phyloP scores from a whole-genome alignment of 495 filamentous ascomycete genomes.

The Penicillium riverlandense region DNA sequence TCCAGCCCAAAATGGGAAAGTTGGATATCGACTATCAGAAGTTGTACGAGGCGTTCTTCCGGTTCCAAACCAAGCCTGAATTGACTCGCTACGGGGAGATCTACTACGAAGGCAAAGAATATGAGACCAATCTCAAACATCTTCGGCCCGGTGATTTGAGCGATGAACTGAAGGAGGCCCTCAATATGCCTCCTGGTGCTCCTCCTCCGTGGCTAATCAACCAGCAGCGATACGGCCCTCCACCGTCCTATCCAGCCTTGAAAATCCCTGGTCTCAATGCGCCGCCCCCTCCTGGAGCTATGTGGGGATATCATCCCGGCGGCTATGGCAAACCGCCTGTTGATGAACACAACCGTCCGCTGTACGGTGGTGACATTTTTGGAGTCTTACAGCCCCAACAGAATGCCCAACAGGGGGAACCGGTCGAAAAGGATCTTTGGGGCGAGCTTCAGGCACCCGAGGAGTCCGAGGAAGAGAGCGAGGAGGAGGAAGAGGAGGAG shows the following conservation, averaged over 20 bases:
- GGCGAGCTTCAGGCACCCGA: conserved; percentile 85
- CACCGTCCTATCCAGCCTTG: conserved; percentile 84
- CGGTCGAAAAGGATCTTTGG: conserved; percentile 85
- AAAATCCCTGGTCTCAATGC: conserved; percentile 94
- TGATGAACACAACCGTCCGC: conserved; percentile 80
- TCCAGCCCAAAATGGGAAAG: conserved; percentile 94
- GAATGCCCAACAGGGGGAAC: conserved; percentile 60
- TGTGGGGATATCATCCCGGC: conserved; percentile 93
- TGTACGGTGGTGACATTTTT: conserved; percentile 92
- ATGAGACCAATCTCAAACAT: conserved; percentile 88
- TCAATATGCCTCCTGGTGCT: conserved; percentile 89
- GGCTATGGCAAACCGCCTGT: conserved; percentile 94
- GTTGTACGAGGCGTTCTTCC: conserved; percentile 95
- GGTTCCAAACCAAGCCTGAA: conserved; percentile 91
- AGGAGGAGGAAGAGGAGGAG: conserved; percentile 58
- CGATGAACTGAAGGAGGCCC: conserved; percentile 82
- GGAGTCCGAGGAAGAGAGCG: conserved; percentile 73
- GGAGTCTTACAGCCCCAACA: conserved; percentile 66
- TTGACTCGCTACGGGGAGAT: conserved; percentile 94
- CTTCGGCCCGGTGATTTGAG: conserved; percentile 85
- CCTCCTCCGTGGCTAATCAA: conserved; percentile 97
- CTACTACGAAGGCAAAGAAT: conserved; percentile 98
- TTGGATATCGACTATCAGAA: conserved; percentile 98
- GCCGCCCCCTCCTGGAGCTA: conserved; percentile 86
- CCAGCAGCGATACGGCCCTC: conserved; percentile 87